Evolutionary conservation across 108 stramenopile genomes (phyloP).

Genomic region (Fragilaria crotonensis): DNA sequence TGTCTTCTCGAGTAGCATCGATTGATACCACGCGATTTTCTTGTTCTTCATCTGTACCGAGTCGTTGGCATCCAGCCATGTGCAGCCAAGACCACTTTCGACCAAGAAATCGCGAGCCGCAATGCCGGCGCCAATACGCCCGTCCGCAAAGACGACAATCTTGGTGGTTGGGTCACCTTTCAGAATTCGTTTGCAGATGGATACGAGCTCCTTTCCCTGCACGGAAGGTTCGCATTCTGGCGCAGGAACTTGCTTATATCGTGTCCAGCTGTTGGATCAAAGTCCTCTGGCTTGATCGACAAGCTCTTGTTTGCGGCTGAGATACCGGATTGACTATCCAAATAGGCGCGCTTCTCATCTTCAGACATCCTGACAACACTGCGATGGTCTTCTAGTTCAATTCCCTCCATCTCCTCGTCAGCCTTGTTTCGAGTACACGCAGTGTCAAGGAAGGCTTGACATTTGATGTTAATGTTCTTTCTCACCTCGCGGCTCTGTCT

Average conservation of each 20-base stretch:
- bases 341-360: slow-evolving; percentile 32
- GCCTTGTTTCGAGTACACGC: slow-evolving; percentile 42
- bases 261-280: slow-evolving; percentile 45
- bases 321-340: slow-evolving; percentile 45
- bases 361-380: slow-evolving; percentile 25
- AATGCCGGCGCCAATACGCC: slow-evolving; percentile 34
- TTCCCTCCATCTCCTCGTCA: slow-evolving; percentile 42
- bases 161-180: slow-evolving; percentile 46
- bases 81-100: slow-evolving; percentile 29
- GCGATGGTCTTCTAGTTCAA: slow-evolving; percentile 22
- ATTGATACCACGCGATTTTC: slow-evolving; percentile 61
- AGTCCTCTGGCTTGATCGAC: slow-evolving; percentile 40
- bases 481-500: slow-evolving; percentile 55
- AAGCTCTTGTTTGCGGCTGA: slow-evolving; percentile 21
- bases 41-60: slow-evolving; percentile 51
- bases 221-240: slow-evolving; percentile 37
- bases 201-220: slow-evolving; percentile 29
- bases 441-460: slow-evolving; percentile 32
- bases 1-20: slow-evolving; percentile 65
- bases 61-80: slow-evolving; percentile 35
- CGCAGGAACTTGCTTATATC: slow-evolving; percentile 43
- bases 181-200: slow-evolving; percentile 41
- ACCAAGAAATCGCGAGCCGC: slow-evolving; percentile 29
- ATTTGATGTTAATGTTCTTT: slow-evolving; percentile 23
- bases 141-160: slow-evolving; percentile 68